Evolutionary conservation across 2,329 filamentous ascomycete genomes (phyloP), one percentile per base, ranked within the genome.

Genomic region (Ophiobolus disseminans): DNA sequence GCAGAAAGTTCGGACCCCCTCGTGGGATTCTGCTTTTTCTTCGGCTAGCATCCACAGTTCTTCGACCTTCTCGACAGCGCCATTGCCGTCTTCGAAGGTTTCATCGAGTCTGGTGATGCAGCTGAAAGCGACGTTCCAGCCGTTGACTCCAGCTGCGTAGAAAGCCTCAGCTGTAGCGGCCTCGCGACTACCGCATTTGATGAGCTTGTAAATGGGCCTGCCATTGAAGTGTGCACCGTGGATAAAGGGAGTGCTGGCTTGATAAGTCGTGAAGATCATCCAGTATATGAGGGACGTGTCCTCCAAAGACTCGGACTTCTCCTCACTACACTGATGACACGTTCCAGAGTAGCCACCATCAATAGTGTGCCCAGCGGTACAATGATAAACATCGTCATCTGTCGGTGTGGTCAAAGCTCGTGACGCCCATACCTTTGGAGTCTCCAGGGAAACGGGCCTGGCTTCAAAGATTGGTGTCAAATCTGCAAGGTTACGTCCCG

Each of bases 121-220:
- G 16, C 63, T 65, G 25, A 72, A 73, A 0, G 54, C 60, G 2
- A 72, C 31, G 26, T 57, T 69, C 63, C 63, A 71, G 1, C 70
- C 69, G 23, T 66, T 62, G 8, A 63, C 40, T 2, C 68, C 66
- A 5, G 62, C 45, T 2, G 60, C 54, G 40, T 70, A 65, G 38
- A 68, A 72, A 0, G 62, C 59, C 39, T 72, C 66, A 1, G 63
- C 51, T 2, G 54, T 50, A 0, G 69, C 70, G 10, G 62, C 64
- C 17, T 70, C 66, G 5, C 69, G 58, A 40, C 65, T 68, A 3
- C 70, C 68, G 34, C 64, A 72, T 26, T 58, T 65, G 31, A 68
- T 38, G 5, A 72, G 25, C 34, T 60, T 70, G 57, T 66, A 71
- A 4, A 71, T 66, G 19, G 58, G 54, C 10, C 36, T 48, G 5